Evolutionary conservation across 352 stramenopile species (phyloP), one percentile per base, ranked within the genome.

Genomic region (Phytophthora kernoviae): DNA sequence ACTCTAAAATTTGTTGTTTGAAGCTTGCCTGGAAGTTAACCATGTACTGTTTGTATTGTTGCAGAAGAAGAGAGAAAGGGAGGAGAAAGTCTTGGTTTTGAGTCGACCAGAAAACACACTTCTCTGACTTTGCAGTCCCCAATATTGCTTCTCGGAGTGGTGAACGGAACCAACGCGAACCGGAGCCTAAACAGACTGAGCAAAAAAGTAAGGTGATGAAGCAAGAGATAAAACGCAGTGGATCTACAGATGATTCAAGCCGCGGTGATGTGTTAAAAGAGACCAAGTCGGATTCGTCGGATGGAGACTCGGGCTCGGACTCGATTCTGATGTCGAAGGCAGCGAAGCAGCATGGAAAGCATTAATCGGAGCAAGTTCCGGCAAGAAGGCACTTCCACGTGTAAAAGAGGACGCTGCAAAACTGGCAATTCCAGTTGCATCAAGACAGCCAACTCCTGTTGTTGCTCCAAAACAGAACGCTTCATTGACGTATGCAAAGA

Each of bases 271-370:
- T n/a, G 10, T 12, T n/a, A 12, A 3, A 39, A 39, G 37, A 21
- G 18, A 21, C 37, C 14, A 17, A 43, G 15, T 43, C n/a, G 6
- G 37, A 43, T 5, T 40, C 33, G 15, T 18, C 11, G 11, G 10
- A 14, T 9, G 10, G 2, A 14, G 33, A 40, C 4, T 40, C 33
- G 3, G 33, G 9, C 9, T 43, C 37, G 15, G 37, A 20, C 21
- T 43, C 12, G 37, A 20, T 43, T 43, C 12, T 8, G 12, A 15
- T 21, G n/a, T 9, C 3, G 37, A 43, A 43, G 37, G 37, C 15
- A 43, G 37, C 18, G 37, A 43, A 43, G 37, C 37, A 43, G 37
- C 15, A 9, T 43, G n/a, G 37, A 43, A 43, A 43, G 37, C 37
- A 43, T 8, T 43, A 17, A 20, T 21, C 2, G 37, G 37, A 17